Evolutionary conservation across 2,329 filamentous ascomycete species (phyloP).

Genomic region (Chrysoporthe austroafricana): DNA sequence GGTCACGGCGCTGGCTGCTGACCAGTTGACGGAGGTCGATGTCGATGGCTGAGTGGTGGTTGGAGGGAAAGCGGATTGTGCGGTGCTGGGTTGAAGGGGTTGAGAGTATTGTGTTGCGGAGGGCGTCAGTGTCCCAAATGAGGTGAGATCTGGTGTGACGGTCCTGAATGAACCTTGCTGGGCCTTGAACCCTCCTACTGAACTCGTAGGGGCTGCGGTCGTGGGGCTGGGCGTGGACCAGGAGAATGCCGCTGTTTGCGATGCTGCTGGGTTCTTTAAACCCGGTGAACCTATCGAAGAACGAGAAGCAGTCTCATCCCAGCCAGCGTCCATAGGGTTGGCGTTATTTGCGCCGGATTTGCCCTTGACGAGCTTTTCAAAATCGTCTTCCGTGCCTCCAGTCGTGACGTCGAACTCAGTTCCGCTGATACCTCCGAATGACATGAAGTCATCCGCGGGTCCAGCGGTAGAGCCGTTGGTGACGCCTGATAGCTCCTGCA

Average conservation of each 20-base stretch:
- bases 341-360: slow-evolving; percentile 48
- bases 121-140: slow-evolving; percentile 60
- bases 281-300: slow-evolving; percentile 41
- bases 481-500: slow-evolving; percentile 77
- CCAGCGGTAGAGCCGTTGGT: slow-evolving; percentile 54
- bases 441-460: slow-evolving; percentile 69
- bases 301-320: slow-evolving; percentile 48
- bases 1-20: slow-evolving; percentile 42
- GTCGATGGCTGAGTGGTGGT: slow-evolving; percentile 30
- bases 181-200: slow-evolving; percentile 41
- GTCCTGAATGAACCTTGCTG: slow-evolving; percentile 55
- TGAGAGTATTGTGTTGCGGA: slow-evolving; percentile 66
- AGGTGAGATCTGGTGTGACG: slow-evolving; percentile 61
- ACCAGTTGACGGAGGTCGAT: slow-evolving; percentile 55
- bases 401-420: slow-evolving; percentile 57
- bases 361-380: slow-evolving; percentile 88
- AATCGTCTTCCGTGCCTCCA: slow-evolving; percentile 70
- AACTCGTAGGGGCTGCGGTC: slow-evolving; percentile 36
- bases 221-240: slow-evolving; percentile 64
- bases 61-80: slow-evolving; percentile 33
- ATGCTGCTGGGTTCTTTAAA: slow-evolving; percentile 37
- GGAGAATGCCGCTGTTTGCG: slow-evolving; percentile 55
- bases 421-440: slow-evolving; percentile 70
- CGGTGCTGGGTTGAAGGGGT: slow-evolving; percentile 54
- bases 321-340: slow-evolving; percentile 51